These are phyloP conservation scores for Bipolaris bicolor DNA, from an alignment of 2,329 filamentous ascomycete species.

Conservation along the genomic window DNA sequence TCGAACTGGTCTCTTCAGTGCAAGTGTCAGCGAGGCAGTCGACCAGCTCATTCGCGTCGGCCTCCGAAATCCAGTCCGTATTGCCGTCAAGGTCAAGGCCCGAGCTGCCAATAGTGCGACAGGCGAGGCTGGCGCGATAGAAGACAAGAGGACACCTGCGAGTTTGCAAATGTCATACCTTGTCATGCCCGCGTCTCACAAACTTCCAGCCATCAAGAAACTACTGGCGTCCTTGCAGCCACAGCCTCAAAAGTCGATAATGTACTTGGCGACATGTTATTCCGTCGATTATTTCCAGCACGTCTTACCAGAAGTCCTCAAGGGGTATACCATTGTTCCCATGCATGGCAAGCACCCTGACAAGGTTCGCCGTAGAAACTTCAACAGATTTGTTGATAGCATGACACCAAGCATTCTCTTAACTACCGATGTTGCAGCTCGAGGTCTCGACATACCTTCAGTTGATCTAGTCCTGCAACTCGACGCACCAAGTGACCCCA, in stretches of 20 bases:
- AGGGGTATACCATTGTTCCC: conserved; percentile 73
- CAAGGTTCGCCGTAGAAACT: conserved; percentile 87
- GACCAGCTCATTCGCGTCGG: conserved; percentile 92
- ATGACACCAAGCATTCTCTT: conserved; percentile 79
- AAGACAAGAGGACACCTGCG: conserved; percentile 88
- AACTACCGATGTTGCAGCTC: conserved; percentile 89
- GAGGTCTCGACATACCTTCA: conserved; percentile 88
- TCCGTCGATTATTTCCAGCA: conserved; percentile 93
- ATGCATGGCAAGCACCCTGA: conserved; percentile 92
- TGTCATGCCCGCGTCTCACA: conserved; percentile 75
- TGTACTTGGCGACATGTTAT: conserved; percentile 93
- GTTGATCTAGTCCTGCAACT: conserved; percentile 91
- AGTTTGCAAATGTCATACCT: conserved; percentile 92
- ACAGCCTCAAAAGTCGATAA: conserved; percentile 80
- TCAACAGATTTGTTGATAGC: conserved; percentile 76
- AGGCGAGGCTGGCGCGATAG: conserved; percentile 65
- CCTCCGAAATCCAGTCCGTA: conserved; percentile 90
- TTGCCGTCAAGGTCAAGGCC: conserved; percentile 85
- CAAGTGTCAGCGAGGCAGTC: conserved; percentile 93
- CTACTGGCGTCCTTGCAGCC: conserved; percentile 74
- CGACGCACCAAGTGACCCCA: conserved; percentile 84
- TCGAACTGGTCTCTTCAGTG: conserved; percentile 91
- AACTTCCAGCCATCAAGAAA: conserved; percentile 74
- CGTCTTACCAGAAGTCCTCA: conserved; percentile 75
- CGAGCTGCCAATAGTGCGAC: conserved; percentile 34